A percentile compares a stretch with the other conserved stretches of the same genome.
Evolutionary conservation across 2,329 filamentous ascomycete genomes (phyloP).

Genomic region (Clonostachys sp.): DNA sequence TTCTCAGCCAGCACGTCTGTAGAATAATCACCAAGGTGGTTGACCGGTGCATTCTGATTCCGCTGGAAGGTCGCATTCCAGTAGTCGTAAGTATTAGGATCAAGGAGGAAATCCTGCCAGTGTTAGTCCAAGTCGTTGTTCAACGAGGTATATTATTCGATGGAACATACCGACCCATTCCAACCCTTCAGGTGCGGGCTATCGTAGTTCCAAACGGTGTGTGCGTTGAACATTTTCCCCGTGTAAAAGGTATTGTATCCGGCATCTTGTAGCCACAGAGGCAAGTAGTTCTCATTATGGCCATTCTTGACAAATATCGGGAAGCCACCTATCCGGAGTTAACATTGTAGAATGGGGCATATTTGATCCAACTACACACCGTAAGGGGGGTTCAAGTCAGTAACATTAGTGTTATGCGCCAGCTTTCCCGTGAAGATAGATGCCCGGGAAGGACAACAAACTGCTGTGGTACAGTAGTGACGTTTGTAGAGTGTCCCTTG

Average conservation of each 20-base stretch:
- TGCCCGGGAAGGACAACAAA: slow-evolving; percentile 5
- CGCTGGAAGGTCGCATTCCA: slow-evolving; percentile 60
- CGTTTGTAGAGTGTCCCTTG: slow-evolving; percentile 48
- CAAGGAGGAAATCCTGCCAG: slow-evolving; percentile 45
- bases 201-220: slow-evolving; percentile 42
- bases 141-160: not conserved
- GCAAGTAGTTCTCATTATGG: slow-evolving; percentile 42
- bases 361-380: not conserved
- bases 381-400: slow-evolving; percentile 2
- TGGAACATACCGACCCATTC: slow-evolving; percentile 35
- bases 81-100: slow-evolving; percentile 66
- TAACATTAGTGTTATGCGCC: slow-evolving; percentile 7
- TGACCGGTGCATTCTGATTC: slow-evolving; percentile 48
- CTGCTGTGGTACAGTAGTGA: slow-evolving; percentile 46
- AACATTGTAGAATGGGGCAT: not conserved
- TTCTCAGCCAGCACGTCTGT: slow-evolving; percentile 47
- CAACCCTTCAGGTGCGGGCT: slow-evolving; percentile 50
- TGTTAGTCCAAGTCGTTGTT: not conserved
- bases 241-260: slow-evolving; percentile 50
- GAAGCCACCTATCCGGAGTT: slow-evolving; percentile 22
- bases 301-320: slow-evolving; percentile 44
- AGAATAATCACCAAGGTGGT: slow-evolving; percentile 46
- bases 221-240: slow-evolving; percentile 49
- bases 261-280: slow-evolving; percentile 42
- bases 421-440: slow-evolving; percentile 5